phyloP scores from a whole-genome alignment of 177 flowering plant species.

The Vitis hybrid region DNA sequence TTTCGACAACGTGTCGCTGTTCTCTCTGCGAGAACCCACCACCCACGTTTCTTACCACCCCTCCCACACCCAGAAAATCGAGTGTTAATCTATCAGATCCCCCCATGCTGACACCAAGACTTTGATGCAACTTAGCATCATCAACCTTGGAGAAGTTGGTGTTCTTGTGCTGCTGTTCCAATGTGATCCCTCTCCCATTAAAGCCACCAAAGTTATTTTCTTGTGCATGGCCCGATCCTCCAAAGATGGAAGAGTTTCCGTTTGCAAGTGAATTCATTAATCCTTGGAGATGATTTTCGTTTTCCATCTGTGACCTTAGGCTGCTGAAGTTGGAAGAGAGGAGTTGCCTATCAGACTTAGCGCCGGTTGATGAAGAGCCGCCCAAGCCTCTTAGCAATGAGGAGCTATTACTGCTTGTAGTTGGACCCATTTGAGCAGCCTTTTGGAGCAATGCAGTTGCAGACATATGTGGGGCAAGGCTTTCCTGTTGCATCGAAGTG shows the following conservation, averaged over 20 bases:
- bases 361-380: slow-evolving; percentile 28
- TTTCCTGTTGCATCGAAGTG: slow-evolving; percentile 28
- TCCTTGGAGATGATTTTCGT: slow-evolving; percentile 48
- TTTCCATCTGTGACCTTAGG: slow-evolving; percentile 35
- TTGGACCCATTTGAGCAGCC: slow-evolving; percentile 69
- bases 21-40: slow-evolving; percentile 24
- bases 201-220: slow-evolving; percentile 29
- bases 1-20: slow-evolving; percentile 13
- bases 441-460: slow-evolving; percentile 78
- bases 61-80: slow-evolving; percentile 48
- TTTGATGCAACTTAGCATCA: slow-evolving; percentile 41
- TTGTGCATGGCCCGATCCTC: slow-evolving; percentile 25
- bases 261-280: slow-evolving; percentile 60
- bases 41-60: slow-evolving; percentile 25
- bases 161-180: slow-evolving; percentile 20
- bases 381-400: slow-evolving; percentile 45
- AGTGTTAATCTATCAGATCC: slow-evolving; percentile 46
- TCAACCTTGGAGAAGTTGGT: slow-evolving; percentile 22
- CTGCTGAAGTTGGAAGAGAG: slow-evolving; percentile 24
- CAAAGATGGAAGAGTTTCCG: slow-evolving; percentile 42
- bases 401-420: slow-evolving; percentile 37
- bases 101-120: slow-evolving; percentile 29
- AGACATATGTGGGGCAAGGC: slow-evolving; percentile 53
- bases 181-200: slow-evolving; percentile 6
- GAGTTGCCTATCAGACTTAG: slow-evolving; percentile 27